Base-by-base conservation (phyloP, 805 yeast genomes). In the Myxozyma lipomycoides region DNA sequence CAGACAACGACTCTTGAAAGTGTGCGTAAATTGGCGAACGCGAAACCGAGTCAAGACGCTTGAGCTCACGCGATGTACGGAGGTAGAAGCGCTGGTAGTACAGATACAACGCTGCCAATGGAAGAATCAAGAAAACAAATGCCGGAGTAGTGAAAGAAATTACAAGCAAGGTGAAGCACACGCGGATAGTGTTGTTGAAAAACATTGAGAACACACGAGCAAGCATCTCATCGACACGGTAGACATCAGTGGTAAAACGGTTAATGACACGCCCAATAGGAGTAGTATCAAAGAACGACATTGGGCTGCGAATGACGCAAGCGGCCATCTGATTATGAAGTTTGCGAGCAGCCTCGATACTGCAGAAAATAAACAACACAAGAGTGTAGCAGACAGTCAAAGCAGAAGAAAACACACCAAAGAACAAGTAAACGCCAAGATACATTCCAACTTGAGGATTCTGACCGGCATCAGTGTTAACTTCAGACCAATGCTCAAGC, bases 401-500 rank as follows among this genome's bases (percentile, higher is more conserved):
- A 3, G 75, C 57, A 0, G 95, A 79, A 25, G 84, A 77, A 15
- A 77, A 72, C 43, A 88, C 64, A 56, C 98, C 97, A 39, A 91
- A 72, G 9, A 75, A 73, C 53, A 85, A 78, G 65, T 91, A 93
- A 48, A 86, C 73, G 18, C 84, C 83, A 59, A 93, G 73, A 62
- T 89, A 93, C 62, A 69, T 78, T 47, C 71, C 71, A n/a, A 85
- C 79, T 52, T 81, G 66, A 1, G 95, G 95, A 65, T 91, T 91
- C 49, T 70, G 70, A 23, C 89, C 91, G 35, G 70, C 65, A 40
- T 67, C 70, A 2, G 90, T 76, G 64, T 91, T 93, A 21, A 84
- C 79, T 66, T 93, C 99, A 10, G 98, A 86, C 98, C 98, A 93
- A 67, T 87, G 87, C 67, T 93, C 93, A 62, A 93, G 78, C 99